phyloP scores from a whole-genome alignment of 768 basidiomycete species.

The Paxillus rubicundulus region DNA sequence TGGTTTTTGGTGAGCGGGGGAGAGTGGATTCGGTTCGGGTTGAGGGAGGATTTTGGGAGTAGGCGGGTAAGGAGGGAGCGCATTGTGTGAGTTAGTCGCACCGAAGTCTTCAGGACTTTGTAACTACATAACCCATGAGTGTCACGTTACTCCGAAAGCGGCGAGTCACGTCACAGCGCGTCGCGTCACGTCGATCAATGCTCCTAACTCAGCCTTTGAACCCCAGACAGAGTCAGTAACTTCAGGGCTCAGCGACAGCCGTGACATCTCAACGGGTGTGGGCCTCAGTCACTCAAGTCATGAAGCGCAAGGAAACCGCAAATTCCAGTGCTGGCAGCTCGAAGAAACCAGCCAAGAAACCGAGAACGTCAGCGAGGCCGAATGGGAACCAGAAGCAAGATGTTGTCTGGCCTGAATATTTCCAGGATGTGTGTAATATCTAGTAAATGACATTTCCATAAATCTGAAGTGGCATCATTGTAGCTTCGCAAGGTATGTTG shows the following conservation, averaged over 20 bases:
- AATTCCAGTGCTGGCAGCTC: neutral
- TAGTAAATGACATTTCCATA: neutral
- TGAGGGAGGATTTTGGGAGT: constrained; percentile 35
- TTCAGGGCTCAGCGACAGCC: neutral
- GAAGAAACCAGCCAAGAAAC: constrained; percentile 12
- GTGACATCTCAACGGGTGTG: neutral
- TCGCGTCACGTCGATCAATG: constrained; percentile 12
- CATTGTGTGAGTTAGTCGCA: constrained; percentile 2
- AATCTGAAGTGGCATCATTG: constrained; percentile 3
- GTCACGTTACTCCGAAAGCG: too few relatives aligned
- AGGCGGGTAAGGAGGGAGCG: constrained; percentile 33
- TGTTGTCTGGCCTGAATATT: constrained; percentile 60
- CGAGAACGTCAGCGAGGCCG: constrained; percentile 6
- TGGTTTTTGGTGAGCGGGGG: constrained; percentile 33
- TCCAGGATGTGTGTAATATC: constrained; percentile 42
- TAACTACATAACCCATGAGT: too few relatives aligned
- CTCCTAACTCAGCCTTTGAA: neutral
- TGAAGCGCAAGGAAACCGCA: constrained; percentile 16
- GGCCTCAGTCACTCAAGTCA: neutral
- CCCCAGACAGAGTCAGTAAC: neutral
- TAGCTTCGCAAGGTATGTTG: constrained; percentile 60
- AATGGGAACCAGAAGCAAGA: constrained; percentile 21
- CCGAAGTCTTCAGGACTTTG: neutral
- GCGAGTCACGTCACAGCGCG: constrained; percentile 25
- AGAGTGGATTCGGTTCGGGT: constrained; percentile 19